Conservation (phyloP, 192 early-diverging fungal species). For the Coemansia pectinata region DNA sequence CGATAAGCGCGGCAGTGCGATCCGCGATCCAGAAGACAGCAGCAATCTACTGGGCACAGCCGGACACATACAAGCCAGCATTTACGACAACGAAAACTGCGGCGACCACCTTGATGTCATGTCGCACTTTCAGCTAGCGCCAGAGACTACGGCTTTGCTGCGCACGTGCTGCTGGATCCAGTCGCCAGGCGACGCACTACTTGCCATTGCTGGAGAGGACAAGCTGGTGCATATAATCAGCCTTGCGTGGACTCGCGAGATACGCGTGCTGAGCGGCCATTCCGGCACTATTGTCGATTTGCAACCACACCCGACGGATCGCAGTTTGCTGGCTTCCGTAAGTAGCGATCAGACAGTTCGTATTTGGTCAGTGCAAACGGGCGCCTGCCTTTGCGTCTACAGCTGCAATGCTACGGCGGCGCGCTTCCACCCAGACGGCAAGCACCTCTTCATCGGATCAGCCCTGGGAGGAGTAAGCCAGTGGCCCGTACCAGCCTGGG, state of each 20-base stretch:
- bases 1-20: slow-evolving; percentile 70
- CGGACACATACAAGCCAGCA: slow-evolving; percentile 71
- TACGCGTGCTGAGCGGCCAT: slow-evolving; percentile 63
- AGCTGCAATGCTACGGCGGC: slow-evolving; percentile 60
- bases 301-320: slow-evolving; percentile 68
- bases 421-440: slow-evolving; percentile 69
- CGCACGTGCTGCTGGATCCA: slow-evolving; percentile 75
- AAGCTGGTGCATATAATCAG: slow-evolving; percentile 69
- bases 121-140: slow-evolving; percentile 75
- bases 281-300: slow-evolving; percentile 62
- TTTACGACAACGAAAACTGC: slow-evolving; percentile 93
- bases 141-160: slow-evolving; percentile 40
- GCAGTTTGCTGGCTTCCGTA: slow-evolving; percentile 67
- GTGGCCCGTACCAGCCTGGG: slow-evolving; percentile 56
- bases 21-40: slow-evolving; percentile 64
- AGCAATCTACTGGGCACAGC: slow-evolving; percentile 76
- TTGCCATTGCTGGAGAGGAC: slow-evolving; percentile 70
- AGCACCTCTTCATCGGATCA: slow-evolving; percentile 58
- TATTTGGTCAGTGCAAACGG: slow-evolving; percentile 73
- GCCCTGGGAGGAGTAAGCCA: slow-evolving; percentile 54
- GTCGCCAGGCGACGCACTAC: slow-evolving; percentile 64
- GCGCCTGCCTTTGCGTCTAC: slow-evolving; percentile 64
- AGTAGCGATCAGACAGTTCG: slow-evolving; percentile 73
- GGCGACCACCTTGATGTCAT: slow-evolving; percentile 93
- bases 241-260: slow-evolving; percentile 69